A percentile compares a stretch with the other conserved stretches of the same genome.
Conservation (phyloP, 2,329 filamentous ascomycete species). For the Pseudopyricularia javanii region DNA sequence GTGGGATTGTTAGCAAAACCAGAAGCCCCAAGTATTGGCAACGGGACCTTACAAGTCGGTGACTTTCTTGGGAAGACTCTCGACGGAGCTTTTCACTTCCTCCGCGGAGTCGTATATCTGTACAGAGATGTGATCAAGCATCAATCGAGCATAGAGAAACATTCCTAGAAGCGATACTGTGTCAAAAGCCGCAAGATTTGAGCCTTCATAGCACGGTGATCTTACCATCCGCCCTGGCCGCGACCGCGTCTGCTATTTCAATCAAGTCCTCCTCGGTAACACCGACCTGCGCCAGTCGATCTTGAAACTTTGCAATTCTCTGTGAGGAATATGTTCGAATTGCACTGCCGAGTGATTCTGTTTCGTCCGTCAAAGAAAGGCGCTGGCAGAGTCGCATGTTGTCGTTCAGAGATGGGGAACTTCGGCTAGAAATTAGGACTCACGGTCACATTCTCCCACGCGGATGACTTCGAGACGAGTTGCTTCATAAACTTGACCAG, state of each 20-base stretch:
- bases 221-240: slow-evolving; percentile 15
- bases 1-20: neutral
- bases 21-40: neutral
- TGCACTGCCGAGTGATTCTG: slow-evolving; percentile 6
- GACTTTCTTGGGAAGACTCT: neutral
- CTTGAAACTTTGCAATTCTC: slow-evolving; percentile 5
- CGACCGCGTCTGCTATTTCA: slow-evolving; percentile 8
- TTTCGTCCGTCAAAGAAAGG: slow-evolving; percentile 15
- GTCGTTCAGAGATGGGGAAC: slow-evolving; percentile 7
- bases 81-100: slow-evolving; percentile 10
- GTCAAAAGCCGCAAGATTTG: too few relatives aligned
- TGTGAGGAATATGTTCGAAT: slow-evolving; percentile 8
- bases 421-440: slow-evolving; percentile 15
- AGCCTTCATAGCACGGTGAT: too few relatives aligned
- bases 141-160: slow-evolving; percentile 22
- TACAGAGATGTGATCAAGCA: slow-evolving; percentile 17
- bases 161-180: slow-evolving; percentile 15
- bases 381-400: slow-evolving; percentile 7
- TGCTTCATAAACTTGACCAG: slow-evolving; percentile 8
- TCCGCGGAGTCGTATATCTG: slow-evolving; percentile 16
- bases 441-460: slow-evolving; percentile 4
- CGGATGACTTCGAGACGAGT: slow-evolving; percentile 1
- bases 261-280: slow-evolving; percentile 6
- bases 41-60: neutral
- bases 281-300: slow-evolving; percentile 7